Evolutionary conservation across 140 eudicot species (phyloP).

Genomic region (Ambrosia hybrid): DNA sequence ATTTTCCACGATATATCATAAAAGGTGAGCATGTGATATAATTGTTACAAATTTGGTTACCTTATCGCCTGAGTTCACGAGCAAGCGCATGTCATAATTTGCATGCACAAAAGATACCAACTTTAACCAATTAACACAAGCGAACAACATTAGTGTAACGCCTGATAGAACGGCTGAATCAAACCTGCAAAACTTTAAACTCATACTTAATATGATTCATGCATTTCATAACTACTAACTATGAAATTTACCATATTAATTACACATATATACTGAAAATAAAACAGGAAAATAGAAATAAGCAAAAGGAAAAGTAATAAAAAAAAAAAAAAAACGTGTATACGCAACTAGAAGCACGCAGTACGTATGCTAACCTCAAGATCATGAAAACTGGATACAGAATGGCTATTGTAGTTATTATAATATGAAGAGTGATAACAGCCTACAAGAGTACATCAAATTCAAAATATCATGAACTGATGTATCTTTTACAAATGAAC

Average conservation of each 20-base stretch:
- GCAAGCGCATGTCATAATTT: conserved; percentile 67
- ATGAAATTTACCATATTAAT: neutral
- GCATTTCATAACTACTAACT: neutral
- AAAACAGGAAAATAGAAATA: neutral
- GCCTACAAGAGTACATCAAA: conserved; percentile 46
- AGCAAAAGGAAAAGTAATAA: neutral
- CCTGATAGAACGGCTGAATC: conserved; percentile 88
- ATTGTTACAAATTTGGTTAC: conserved; percentile 32
- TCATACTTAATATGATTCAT: conserved; percentile 7
- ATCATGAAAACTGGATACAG: conserved; percentile 77
- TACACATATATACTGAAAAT: neutral
- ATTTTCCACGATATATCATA: neutral
- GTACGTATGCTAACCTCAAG: conserved; percentile 53
- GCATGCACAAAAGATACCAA: conserved; percentile 82
- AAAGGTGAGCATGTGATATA: neutral
- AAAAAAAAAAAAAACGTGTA: neutral
- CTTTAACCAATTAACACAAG: conserved; percentile 76
- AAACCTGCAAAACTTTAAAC: conserved; percentile 48
- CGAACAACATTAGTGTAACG: conserved; percentile 59
- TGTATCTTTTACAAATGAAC: neutral
- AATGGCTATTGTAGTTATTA: conserved; percentile 49
- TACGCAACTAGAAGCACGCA: neutral
- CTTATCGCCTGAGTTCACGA: conserved; percentile 57
- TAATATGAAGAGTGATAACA: conserved; percentile 52
- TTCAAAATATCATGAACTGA: conserved; percentile 15